Base-by-base conservation (phyloP, 805 yeast species). In the Starmerella apis region DNA sequence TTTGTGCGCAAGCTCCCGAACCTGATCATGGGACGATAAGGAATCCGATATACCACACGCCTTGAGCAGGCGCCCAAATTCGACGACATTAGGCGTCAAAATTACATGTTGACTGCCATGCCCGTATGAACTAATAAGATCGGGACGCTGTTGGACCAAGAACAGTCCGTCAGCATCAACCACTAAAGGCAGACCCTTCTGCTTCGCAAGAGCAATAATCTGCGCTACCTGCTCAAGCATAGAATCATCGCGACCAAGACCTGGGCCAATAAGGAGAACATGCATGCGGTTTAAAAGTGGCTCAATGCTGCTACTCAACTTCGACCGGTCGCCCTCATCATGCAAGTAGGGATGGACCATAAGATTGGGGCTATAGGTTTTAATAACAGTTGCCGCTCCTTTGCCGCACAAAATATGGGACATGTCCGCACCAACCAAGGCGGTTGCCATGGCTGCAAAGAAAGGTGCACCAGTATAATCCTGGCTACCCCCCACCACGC, bases 391-490 rank as follows among this genome's bases (percentile, higher is more conserved):
- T 0, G 85, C 88, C 0, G 96, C 96, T 27, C 70, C 67, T 46
- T 68, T 65, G 57, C 86, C 94, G 68, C 97, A 92, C n/a, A 92
- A 73, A 9, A 90, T 74, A 65, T 90, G 97, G 32, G 90, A 76
- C 68, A 92, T 71, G 63, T 90, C 98, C 47, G 87, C 81, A 0
- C 98, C 98, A 45, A 82, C 73, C 32, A 83, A 67, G 2, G 94
- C 84, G 1, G 94, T 78, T 0, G 95, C 83, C 63, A 83, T 82
- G 4, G 94, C 83, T 31, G 94, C 76, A 64, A 92, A 92, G 65
- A 73, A 92, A 1, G 97, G 97, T 0, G 98, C 98, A 0, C 98
- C 98, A 0, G 96, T 88, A 64, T 87, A 90, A 64, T 90, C 96
- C 64, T 84, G 88, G 64, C 92, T 81, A 1, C 98, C 98, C 20